Percentiles rank a stretch among this genome's conserved stretches.
Conservation (phyloP, 1,284 basidiomycete species). For the Ganoderma multipileum region DNA sequence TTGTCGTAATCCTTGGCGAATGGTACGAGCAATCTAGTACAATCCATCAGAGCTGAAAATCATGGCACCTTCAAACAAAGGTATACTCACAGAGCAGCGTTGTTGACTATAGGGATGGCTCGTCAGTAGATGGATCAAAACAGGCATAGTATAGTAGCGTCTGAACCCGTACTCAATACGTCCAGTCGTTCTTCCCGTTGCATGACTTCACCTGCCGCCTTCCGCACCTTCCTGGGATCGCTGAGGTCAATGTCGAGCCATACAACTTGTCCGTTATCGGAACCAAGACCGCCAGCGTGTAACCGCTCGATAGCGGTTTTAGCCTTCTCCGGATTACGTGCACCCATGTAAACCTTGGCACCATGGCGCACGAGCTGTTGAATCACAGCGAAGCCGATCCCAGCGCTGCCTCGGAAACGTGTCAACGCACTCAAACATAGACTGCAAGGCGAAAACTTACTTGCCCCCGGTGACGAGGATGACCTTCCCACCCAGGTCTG, state of each 20-base stretch:
- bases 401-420: neutral
- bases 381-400: neutral
- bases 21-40: neutral
- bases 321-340: neutral
- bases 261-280: conserved; percentile 45
- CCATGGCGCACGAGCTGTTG: neutral
- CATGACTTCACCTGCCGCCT: conserved; percentile 54
- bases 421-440: neutral
- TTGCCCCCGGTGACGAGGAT: neutral
- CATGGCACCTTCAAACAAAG: neutral
- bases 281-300: neutral
- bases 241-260: conserved; percentile 55
- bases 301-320: neutral
- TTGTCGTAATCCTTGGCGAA: neutral
- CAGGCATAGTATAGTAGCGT: too few species aligned
- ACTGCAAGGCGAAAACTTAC: neutral
- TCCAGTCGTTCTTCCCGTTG: conserved; percentile 5
- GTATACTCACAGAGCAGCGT: neutral
- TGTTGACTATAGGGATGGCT: neutral
- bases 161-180: neutral
- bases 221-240: conserved; percentile 49
- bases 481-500: neutral
- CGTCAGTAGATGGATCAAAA: neutral
- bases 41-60: neutral
- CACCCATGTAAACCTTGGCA: neutral